These are phyloP conservation scores for Yamadazyma insecticola DNA, from an alignment of 805 yeast species.

Conservation along the genomic window DNA sequence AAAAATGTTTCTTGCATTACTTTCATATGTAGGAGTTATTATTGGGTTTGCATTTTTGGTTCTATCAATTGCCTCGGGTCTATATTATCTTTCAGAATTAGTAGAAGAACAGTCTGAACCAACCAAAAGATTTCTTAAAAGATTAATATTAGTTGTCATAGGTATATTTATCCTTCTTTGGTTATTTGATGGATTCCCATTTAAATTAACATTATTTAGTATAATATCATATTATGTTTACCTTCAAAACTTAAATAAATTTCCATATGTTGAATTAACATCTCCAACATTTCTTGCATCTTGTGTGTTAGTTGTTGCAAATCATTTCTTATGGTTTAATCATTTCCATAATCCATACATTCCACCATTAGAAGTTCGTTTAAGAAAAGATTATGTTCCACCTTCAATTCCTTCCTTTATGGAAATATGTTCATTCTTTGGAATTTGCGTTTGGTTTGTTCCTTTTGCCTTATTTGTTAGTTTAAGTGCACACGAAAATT, in stretches of 20 bases:
- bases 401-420: constrained; percentile 75
- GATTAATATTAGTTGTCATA: constrained; percentile 61
- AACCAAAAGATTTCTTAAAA: constrained; percentile 64
- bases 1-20: constrained; percentile 34
- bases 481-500: constrained; percentile 85
- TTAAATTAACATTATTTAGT: constrained; percentile 61
- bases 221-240: constrained; percentile 69
- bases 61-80: constrained; percentile 75
- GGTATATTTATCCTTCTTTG: constrained; percentile 50
- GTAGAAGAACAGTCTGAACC: constrained; percentile 92
- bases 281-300: constrained; percentile 68
- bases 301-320: constrained; percentile 66
- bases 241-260: constrained; percentile 67
- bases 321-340: constrained; percentile 88
- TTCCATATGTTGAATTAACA: constrained; percentile 77
- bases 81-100: constrained; percentile 84
- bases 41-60: constrained; percentile 39
- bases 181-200: constrained; percentile 77
- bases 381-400: constrained; percentile 54
- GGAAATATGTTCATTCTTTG: constrained; percentile 94
- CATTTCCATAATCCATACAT: constrained; percentile 70
- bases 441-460: constrained; percentile 87
- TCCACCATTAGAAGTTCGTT: constrained; percentile 62
- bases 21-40: constrained; percentile 34
- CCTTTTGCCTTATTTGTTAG: constrained; percentile 92